Evolutionary conservation across 495 filamentous ascomycete genomes (phyloP), one percentile per base, ranked within the genome.

Genomic region (Halenospora varia): DNA sequence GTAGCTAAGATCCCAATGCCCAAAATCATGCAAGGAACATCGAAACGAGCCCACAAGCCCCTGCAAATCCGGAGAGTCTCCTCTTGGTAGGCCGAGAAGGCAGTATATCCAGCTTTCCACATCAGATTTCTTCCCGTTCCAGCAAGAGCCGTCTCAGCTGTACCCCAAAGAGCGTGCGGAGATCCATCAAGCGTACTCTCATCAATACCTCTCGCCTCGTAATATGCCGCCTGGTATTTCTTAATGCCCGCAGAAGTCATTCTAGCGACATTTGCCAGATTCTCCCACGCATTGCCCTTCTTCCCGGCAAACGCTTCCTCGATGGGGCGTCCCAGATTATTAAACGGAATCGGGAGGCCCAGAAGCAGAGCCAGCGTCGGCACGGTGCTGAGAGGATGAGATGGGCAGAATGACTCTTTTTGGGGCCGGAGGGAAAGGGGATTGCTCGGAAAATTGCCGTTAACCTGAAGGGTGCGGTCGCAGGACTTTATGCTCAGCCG

Each of bases 301-400:
- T 74, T 59, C 2, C 91, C 90, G 29, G 84, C 77, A 71, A 98
- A 98, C 8, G 90, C 92, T 71, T 97, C 94, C 58, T 93, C 88
- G 60, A 98, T 97, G 0, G 94, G 94, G 2, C 83, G 81, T 11
- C 94, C 94, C n/a, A 98, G 82, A 71, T 96, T 98, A 66, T 97
- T 98, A 75, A 90, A 98, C 0, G 94, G 94, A 62, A 98, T 91
- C 3, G 94, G 94, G 65, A 96, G 77, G 23, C 94, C 94, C 6
- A 98, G 75, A 19, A 97, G 77, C 47, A 97, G 71, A 2, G 93
- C 84, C 56, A 98, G 65, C 0, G 94, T 97, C 6, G 94, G 92
- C 4, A 98, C 95, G n/a, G n/a, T n/a, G n/a, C n/a, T n/a, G n/a
- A n/a, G n/a, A n/a, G n/a, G n/a, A n/a, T n/a, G n/a, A n/a, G n/a